Conservation (phyloP, 208 protist species). For the Blastocrithidia nonstop region DNA sequence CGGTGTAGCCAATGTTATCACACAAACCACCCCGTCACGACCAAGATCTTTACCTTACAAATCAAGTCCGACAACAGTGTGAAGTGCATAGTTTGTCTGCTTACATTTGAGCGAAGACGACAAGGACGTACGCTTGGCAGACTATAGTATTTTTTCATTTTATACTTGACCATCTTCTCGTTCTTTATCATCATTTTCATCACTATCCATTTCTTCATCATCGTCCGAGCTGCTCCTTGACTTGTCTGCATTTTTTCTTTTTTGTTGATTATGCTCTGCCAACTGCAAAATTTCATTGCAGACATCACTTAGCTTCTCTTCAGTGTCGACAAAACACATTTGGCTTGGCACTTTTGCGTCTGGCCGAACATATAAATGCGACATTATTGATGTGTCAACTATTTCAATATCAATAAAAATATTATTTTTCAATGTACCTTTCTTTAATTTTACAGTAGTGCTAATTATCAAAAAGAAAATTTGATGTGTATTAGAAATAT, state of each 20-base stretch:
- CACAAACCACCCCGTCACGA: constrained; percentile 21
- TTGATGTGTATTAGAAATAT: no score
- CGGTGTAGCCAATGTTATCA: constrained; percentile 43
- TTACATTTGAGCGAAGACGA: constrained; percentile 2
- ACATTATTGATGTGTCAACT: no score
- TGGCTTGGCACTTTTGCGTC: no score
- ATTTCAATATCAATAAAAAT: no score
- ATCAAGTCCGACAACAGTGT: constrained; percentile 21
- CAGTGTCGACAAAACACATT: no score
- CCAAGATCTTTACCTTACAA: constrained; percentile 33
- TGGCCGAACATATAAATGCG: no score
- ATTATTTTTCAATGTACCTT: no score
- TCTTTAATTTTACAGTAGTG: no score
- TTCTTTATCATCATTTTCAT: background rate
- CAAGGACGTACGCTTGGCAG: constrained; percentile 2
- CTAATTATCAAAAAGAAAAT: no score
- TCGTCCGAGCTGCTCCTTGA: background rate
- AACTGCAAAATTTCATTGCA: no score
- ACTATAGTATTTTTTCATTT: background rate
- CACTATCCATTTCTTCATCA: background rate
- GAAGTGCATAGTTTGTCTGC: constrained; percentile 1
- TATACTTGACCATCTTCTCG: background rate
- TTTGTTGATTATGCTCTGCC: no score
- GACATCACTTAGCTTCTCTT: no score
- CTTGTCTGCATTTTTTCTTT: background rate